Percentiles rank a stretch among this genome's conserved stretches.
Evolutionary conservation across 2,329 filamentous ascomycete species (phyloP).

Genomic region (Hypoxylon sp.): DNA sequence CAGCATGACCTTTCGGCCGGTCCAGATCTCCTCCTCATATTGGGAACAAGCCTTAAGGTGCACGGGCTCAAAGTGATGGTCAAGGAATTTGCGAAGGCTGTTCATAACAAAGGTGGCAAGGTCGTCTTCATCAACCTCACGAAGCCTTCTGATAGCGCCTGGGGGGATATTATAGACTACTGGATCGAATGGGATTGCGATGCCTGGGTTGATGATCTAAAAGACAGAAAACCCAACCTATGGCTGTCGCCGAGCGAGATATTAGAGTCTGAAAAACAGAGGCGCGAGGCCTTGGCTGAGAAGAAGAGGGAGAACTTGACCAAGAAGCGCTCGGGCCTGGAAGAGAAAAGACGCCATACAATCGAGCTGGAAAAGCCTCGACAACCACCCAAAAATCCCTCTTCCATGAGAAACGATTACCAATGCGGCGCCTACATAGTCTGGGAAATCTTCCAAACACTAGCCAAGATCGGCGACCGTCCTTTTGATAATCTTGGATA

Average conservation of each 20-base stretch:
- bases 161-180: conserved; percentile 79
- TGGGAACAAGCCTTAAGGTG: conserved; percentile 78
- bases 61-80: conserved; percentile 79
- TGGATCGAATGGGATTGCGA: conserved; percentile 83
- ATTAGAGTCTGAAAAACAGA: conserved; percentile 57
- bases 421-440: conserved; percentile 51
- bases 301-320: conserved; percentile 44
- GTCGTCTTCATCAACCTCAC: conserved; percentile 81
- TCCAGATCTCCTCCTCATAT: conserved; percentile 76
- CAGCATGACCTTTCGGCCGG: conserved; percentile 74
- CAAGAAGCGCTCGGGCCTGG: conserved; percentile 46
- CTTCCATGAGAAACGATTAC: conserved; percentile 52
- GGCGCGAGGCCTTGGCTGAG: conserved; percentile 51
- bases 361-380: conserved; percentile 42
- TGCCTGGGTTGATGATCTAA: conserved; percentile 76
- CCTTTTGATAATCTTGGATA: conserved; percentile 52
- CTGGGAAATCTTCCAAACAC: conserved; percentile 51
- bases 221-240: conserved; percentile 67
- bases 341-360: conserved; percentile 41
- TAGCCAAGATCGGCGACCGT: conserved; percentile 50
- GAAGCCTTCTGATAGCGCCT: conserved; percentile 77
- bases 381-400: conserved; percentile 50
- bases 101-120: conserved; percentile 75
- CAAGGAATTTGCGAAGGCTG: conserved; percentile 77
- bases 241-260: conserved; percentile 66